Conservation (phyloP, 495 filamentous ascomycete genomes). For the Usnea hakonensis region DNA sequence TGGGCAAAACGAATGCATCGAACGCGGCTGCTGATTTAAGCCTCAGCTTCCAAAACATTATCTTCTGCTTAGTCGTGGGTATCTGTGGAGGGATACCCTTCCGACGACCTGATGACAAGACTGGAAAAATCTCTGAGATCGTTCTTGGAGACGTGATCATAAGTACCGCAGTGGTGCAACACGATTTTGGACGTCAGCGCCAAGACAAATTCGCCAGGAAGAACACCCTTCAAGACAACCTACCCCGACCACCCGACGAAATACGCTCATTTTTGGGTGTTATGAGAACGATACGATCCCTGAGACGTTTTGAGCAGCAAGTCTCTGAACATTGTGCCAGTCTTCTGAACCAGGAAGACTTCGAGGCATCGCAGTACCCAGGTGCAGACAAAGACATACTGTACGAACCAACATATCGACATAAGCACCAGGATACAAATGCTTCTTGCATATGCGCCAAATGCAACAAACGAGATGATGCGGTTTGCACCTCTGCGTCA, state of each 20-base stretch:
- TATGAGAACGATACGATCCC: neutral
- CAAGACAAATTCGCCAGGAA: conserved; percentile 28
- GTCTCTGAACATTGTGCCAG: neutral
- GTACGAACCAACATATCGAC: conserved; percentile 20
- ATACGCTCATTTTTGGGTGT: conserved; percentile 26
- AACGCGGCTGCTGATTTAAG: conserved; percentile 19
- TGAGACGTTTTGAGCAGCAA: conserved; percentile 1
- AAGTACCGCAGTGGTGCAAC: conserved; percentile 34
- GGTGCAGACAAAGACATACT: conserved; percentile 19
- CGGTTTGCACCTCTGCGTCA: conserved; percentile 3
- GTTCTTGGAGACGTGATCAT: conserved; percentile 42
- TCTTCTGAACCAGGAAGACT: neutral
- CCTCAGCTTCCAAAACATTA: conserved; percentile 21
- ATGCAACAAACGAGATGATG: conserved; percentile 7
- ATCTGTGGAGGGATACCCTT: conserved; percentile 27
- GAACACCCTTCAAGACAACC: conserved; percentile 24
- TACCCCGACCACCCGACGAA: conserved; percentile 24
- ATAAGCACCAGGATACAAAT: conserved; percentile 16
- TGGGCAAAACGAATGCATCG: conserved; percentile 25
- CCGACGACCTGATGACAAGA: conserved; percentile 12
- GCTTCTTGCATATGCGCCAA: too few relatives aligned
- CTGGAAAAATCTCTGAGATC: conserved; percentile 19
- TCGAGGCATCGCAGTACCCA: conserved; percentile 17
- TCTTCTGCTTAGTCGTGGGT: conserved; percentile 28
- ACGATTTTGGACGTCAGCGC: conserved; percentile 33